A percentile compares a stretch with the other conserved stretches of the same genome.
Evolutionary conservation across 148 eudicot species (phyloP).

Genomic region (Arbutus unedo): DNA sequence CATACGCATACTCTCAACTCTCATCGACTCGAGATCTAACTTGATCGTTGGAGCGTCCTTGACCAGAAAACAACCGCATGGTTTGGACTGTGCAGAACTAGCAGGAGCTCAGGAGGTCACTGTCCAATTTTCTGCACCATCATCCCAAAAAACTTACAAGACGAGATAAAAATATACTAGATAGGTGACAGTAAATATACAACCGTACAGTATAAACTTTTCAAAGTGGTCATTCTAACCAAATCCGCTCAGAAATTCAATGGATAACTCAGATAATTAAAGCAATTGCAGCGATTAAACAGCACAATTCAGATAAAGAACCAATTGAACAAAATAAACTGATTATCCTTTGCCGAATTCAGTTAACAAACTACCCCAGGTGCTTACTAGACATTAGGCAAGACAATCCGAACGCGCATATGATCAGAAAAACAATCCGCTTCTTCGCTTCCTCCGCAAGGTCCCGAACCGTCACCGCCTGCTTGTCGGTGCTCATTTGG

Average conservation of each 20-base stretch:
- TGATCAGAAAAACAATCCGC: constrained; percentile 60
- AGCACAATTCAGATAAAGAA: not conserved
- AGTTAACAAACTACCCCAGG: not conserved
- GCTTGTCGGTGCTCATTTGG: constrained; percentile 54
- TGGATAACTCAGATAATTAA: not conserved
- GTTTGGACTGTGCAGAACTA: too few species aligned
- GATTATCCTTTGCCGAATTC: not conserved
- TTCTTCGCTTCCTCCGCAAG: constrained; percentile 84
- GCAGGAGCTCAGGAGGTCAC: too few species aligned
- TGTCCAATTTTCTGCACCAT: too few species aligned
- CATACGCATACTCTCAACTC: too few species aligned
- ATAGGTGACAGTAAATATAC: not conserved
- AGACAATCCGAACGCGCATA: constrained; percentile 71
- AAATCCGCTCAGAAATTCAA: not conserved
- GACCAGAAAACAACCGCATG: too few species aligned
- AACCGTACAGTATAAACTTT: not conserved
- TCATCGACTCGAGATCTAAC: too few species aligned
- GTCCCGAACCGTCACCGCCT: constrained; percentile 52
- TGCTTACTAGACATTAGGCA: constrained; percentile 90
- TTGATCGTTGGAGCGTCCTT: too few species aligned
- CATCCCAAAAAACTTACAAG: too few species aligned
- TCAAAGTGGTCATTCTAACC: not conserved
- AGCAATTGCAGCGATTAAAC: not conserved
- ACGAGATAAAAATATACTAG: too few species aligned
- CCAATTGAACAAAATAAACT: not conserved